Percentiles rank a stretch among this genome's conserved stretches.
Conservation (phyloP, 768 basidiomycete species). For the Leccinum broughii region DNA sequence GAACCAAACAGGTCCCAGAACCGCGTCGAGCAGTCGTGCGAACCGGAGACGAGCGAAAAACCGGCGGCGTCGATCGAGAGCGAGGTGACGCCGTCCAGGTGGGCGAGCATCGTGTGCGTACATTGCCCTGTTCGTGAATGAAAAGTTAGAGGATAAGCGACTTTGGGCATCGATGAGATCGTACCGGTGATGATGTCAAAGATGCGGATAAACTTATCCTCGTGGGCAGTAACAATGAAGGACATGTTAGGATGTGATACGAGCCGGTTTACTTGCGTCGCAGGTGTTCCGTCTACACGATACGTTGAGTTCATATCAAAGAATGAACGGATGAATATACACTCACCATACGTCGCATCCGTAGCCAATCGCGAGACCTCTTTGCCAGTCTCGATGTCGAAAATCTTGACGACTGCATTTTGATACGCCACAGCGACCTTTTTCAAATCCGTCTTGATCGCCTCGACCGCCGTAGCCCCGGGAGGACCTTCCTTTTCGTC, state of each 20-base stretch:
- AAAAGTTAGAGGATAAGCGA: background rate
- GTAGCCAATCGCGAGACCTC: constrained; percentile 63
- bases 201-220: constrained; percentile 90
- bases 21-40: constrained; percentile 91
- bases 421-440: constrained; percentile 90
- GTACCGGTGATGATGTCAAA: constrained; percentile 82
- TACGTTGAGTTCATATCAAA: constrained; percentile 3
- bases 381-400: constrained; percentile 87
- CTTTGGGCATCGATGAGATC: constrained; percentile 23
- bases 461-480: constrained; percentile 82
- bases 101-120: constrained; percentile 87
- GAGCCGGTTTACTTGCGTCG: constrained; percentile 82
- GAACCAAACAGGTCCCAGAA: constrained; percentile 91
- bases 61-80: constrained; percentile 86
- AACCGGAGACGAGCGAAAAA: constrained; percentile 84
- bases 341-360: constrained; percentile 58
- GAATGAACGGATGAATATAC: background rate
- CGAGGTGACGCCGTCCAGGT: constrained; percentile 90
- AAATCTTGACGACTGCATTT: constrained; percentile 87
- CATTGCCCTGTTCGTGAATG: constrained; percentile 60
- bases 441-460: constrained; percentile 78
- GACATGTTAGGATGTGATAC: constrained; percentile 90
- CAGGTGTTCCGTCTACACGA: constrained; percentile 63
- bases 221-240: constrained; percentile 85
- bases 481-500: constrained; percentile 47